phyloP scores from a whole-genome alignment of 345 rosid species.

The Euclidium syriacum region DNA sequence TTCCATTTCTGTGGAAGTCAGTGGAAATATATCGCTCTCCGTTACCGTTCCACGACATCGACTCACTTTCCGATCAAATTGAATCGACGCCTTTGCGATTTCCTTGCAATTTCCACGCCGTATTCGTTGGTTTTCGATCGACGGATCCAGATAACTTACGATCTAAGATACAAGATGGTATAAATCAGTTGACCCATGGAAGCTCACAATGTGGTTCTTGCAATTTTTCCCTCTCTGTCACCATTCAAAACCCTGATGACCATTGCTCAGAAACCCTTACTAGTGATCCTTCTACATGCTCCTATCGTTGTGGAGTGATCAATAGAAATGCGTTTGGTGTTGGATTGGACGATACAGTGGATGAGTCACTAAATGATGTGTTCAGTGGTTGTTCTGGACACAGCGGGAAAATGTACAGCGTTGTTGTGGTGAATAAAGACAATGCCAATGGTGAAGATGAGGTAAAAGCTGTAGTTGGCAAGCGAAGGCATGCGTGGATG shows the following conservation, averaged over 20 bases:
- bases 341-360: constrained; percentile 44
- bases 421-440: constrained; percentile 53
- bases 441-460: constrained; percentile 24
- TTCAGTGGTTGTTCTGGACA: constrained; percentile 36
- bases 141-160: constrained; percentile 32
- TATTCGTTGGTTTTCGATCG: constrained; percentile 45
- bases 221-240: constrained; percentile 56
- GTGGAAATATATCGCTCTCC: constrained; percentile 90
- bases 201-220: constrained; percentile 51
- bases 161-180: constrained; percentile 38
- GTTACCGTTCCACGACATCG: constrained; percentile 74
- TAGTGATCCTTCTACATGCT: constrained; percentile 10
- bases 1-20: constrained; percentile 79
- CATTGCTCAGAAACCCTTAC: constrained; percentile 22
- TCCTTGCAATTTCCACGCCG: constrained; percentile 61
- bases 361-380: constrained; percentile 48
- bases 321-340: constrained; percentile 31
- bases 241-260: constrained; percentile 36
- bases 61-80: constrained; percentile 45
- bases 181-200: constrained; percentile 36
- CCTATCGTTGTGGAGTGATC: constrained; percentile 50
- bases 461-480: constrained; percentile 66
- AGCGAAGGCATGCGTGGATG: constrained; percentile 85
- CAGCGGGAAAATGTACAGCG: constrained; percentile 44
- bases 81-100: constrained; percentile 44